These are phyloP conservation scores for Bipolaris cookei DNA, from an alignment of 2,329 filamentous ascomycete genomes.

Conservation along the genomic window DNA sequence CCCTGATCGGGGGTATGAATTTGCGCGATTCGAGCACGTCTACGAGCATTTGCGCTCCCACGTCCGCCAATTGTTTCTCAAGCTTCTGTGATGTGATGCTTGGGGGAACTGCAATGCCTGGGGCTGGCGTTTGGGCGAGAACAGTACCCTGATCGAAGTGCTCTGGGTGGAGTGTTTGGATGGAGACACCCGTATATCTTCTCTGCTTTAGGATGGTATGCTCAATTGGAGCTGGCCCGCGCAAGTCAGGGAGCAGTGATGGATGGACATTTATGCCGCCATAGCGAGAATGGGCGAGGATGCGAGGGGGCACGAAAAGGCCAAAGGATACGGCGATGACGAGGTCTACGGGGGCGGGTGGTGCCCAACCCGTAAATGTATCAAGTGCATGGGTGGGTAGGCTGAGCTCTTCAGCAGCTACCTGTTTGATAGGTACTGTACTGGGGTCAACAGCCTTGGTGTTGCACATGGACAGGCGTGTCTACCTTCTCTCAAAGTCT, in stretches of 20 bases:
- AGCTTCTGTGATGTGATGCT: slow-evolving; percentile 59
- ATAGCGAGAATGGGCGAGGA: slow-evolving; percentile 74
- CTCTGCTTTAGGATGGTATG: slow-evolving; percentile 74
- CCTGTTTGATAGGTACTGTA: slow-evolving; percentile 72
- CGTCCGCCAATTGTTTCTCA: slow-evolving; percentile 60
- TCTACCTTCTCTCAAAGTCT: slow-evolving; percentile 69
- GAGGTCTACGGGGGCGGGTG: slow-evolving; percentile 63
- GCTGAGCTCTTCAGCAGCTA: slow-evolving; percentile 66
- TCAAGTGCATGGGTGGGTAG: slow-evolving; percentile 76
- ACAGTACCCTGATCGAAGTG: slow-evolving; percentile 81
- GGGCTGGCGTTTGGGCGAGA: slow-evolving; percentile 67
- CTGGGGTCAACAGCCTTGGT: slow-evolving; percentile 18
- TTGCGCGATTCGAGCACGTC: slow-evolving; percentile 65
- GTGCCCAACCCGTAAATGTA: slow-evolving; percentile 80
- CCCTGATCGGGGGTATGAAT: slow-evolving; percentile 68
- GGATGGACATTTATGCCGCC: slow-evolving; percentile 94
- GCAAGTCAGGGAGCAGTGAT: slow-evolving; percentile 84
- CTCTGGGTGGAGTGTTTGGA: slow-evolving; percentile 82
- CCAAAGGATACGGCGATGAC: slow-evolving; percentile 95
- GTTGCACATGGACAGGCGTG: slow-evolving; percentile 6
- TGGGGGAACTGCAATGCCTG: slow-evolving; percentile 61
- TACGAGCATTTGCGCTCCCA: slow-evolving; percentile 75
- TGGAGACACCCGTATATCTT: slow-evolving; percentile 72
- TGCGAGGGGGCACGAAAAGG: slow-evolving; percentile 79
- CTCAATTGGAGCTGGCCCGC: slow-evolving; percentile 85